Conservation (phyloP, 257 asterid species). For the Gentiana dahurica region DNA sequence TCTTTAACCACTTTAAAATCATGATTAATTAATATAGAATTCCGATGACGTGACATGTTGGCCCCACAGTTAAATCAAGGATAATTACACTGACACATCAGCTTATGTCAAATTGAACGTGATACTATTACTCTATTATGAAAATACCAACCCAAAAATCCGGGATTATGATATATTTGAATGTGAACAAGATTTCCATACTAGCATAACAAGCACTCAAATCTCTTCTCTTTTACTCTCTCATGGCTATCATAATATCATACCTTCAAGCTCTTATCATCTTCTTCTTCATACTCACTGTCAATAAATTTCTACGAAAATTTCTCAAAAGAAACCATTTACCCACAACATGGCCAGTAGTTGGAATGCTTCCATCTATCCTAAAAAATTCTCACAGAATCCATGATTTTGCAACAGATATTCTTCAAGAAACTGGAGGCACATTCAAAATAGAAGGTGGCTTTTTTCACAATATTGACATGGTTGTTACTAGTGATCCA, state of each 20-base stretch:
- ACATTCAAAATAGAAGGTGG: constrained; percentile 2
- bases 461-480: constrained; percentile 3
- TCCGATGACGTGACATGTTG: too few species aligned
- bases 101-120: too few species aligned
- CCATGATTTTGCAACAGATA: constrained; percentile 1
- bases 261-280: not conserved
- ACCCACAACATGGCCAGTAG: not conserved
- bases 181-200: too few species aligned
- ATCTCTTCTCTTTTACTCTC: too few species aligned
- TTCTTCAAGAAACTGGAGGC: constrained; percentile 4
- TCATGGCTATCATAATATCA: not conserved
- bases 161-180: too few species aligned
- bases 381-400: not conserved
- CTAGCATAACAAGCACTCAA: too few species aligned
- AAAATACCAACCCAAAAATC: too few species aligned
- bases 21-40: too few species aligned
- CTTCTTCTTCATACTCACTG: not conserved
- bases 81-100: too few species aligned
- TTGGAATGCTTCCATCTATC: constrained; percentile 2
- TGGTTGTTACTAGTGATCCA: constrained; percentile 5
- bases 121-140: too few species aligned
- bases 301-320: not conserved
- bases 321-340: not conserved
- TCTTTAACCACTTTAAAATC: too few species aligned
- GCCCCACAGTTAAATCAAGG: too few species aligned